phyloP scores from a whole-genome alignment of 2,329 filamentous ascomycete genomes.

The Beauveria varroae region DNA sequence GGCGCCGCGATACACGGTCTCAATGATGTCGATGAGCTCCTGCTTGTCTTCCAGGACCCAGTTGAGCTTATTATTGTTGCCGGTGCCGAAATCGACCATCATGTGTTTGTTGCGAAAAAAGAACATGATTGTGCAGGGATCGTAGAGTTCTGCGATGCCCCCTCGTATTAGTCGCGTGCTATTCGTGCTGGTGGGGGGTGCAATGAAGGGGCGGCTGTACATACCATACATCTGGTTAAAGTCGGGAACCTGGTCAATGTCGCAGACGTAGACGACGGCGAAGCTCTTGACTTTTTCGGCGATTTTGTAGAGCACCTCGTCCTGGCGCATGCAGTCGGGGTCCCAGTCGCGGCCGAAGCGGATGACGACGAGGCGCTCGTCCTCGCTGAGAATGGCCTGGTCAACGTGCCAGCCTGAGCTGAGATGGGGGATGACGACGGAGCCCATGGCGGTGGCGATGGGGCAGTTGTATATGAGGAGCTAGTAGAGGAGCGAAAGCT shows the following conservation, averaged over 20 bases:
- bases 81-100: constrained; percentile 96
- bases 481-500: not conserved
- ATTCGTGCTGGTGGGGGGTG: not conserved
- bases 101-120: constrained; percentile 99
- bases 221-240: constrained; percentile 90
- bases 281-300: constrained; percentile 92
- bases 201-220: constrained; percentile 7
- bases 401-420: constrained; percentile 96
- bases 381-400: constrained; percentile 82
- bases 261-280: constrained; percentile 86
- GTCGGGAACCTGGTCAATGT: constrained; percentile 82
- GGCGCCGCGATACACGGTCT: constrained; percentile 95
- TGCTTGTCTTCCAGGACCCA: constrained; percentile 95
- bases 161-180: too few species aligned
- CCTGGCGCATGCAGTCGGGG: constrained; percentile 66
- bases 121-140: constrained; percentile 91
- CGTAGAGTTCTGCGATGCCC: constrained; percentile 54
- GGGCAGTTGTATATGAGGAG: not conserved
- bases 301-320: constrained; percentile 92
- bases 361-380: constrained; percentile 88
- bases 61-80: constrained; percentile 98
- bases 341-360: constrained; percentile 86
- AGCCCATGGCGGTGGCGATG: constrained; percentile 48
- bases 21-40: constrained; percentile 95
- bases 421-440: constrained; percentile 86